Evolutionary conservation across 2,329 filamentous ascomycete genomes (phyloP), one percentile per base, ranked within the genome.

Genomic region (Massarina eburnea): DNA sequence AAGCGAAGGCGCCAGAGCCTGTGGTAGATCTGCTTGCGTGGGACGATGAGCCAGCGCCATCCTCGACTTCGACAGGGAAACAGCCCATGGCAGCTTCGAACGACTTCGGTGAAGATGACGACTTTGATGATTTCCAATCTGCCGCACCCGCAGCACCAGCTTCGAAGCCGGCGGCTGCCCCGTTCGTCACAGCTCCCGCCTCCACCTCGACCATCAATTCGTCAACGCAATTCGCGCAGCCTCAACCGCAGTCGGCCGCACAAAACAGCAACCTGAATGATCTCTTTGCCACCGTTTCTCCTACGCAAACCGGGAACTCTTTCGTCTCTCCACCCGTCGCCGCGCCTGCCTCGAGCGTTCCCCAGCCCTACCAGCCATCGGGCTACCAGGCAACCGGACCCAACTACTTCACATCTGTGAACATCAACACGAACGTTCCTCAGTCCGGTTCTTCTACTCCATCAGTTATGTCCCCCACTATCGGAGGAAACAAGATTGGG

Each of bases 71-170:
- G 4, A 76, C 75, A 70, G 54, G 71, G 53, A 73, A 73, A 52
- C 61, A 71, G 36, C 63, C 74, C 47, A 65, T 72, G 17, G 62
- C 71, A 19, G 21, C 35, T 8, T 59, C 72, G 26, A 71, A 73
- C 52, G 71, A 72, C 44, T 72, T 76, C 55, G 73, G 71, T 33
- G 84, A 82, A 41, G 92, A 96, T 54, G 91, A 96, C 57, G 94
- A 96, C 53, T 97, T 97, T 64, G 94, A 97, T 66, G 94, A 99
- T 66, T 97, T 97, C 78, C 90, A 96, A 71, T 95, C 91, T 17
- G 92, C 92, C 12, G 72, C 76, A 6, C 71, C 74, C 9, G 73
- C 70, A 29, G 56, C 70, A 18, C 53, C 59, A 57, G 74, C 54
- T 15, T 44, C 50, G 20, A 89, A 95, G 71, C 92, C 54, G 12